phyloP scores from a whole-genome alignment of 2,329 filamentous ascomycete species.

The Arthrobotrys megalospora region DNA sequence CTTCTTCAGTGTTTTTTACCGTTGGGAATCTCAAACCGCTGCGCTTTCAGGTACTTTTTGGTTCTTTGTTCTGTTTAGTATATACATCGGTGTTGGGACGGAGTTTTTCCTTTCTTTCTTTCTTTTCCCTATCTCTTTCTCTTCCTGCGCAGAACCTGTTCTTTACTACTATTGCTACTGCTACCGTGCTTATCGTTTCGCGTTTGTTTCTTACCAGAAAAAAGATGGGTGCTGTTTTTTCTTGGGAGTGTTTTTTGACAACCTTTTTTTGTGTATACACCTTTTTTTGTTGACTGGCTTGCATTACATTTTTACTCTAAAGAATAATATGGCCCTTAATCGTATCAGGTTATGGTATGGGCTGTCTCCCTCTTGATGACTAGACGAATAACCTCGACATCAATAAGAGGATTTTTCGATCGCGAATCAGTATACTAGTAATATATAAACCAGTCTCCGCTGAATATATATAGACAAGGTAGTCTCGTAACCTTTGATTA shows the following conservation, averaged over 20 bases:
- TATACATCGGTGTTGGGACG: slow-evolving; percentile 58
- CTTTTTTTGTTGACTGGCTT: slow-evolving; percentile 17
- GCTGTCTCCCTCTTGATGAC: neutral
- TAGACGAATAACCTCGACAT: too few species aligned
- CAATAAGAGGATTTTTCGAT: too few species aligned
- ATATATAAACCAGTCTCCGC: too few species aligned
- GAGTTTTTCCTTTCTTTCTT: slow-evolving; percentile 43
- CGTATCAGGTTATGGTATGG: neutral
- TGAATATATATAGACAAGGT: too few species aligned
- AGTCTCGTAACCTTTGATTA: too few species aligned
- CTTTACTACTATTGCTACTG: neutral
- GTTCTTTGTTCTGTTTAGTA: slow-evolving; percentile 39
- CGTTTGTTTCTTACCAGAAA: slow-evolving; percentile 1
- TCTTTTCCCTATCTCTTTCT: neutral
- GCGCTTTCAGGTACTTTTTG: slow-evolving; percentile 32
- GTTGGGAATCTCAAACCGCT: slow-evolving; percentile 39
- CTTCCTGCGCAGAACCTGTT: slow-evolving; percentile 4
- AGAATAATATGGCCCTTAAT: neutral
- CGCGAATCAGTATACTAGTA: too few species aligned
- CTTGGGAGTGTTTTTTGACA: slow-evolving; percentile 3
- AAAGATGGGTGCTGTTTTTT: slow-evolving; percentile 8
- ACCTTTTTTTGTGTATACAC: neutral
- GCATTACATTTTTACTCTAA: neutral
- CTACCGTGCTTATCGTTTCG: slow-evolving; percentile 15
- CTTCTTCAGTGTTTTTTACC: slow-evolving; percentile 9